Base-by-base conservation (phyloP, 1,284 basidiomycete species). In the Ustilago sp. region DNA sequence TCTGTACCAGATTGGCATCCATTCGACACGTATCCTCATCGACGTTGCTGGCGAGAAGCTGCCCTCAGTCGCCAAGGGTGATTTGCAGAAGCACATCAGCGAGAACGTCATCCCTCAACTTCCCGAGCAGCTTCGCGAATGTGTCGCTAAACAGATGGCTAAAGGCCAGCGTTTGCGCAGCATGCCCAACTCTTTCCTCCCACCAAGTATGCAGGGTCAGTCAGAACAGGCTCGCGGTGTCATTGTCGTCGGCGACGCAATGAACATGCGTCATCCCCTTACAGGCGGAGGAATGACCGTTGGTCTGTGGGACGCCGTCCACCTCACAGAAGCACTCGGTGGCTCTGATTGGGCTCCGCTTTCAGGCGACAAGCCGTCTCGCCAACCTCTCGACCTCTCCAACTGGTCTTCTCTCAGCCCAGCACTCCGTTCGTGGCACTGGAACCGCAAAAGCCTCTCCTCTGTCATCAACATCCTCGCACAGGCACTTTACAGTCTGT, bases 191-290 rank as follows among this genome's bases (percentile, higher is more conserved):
- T 93, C 93, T 0, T 98, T 94, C 89, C 89, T 99, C 3, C 94
- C 95, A 0, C 89, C 95, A 0, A 89, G 91, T 17, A 89, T 92
- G 83, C 97, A 98, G 85, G 93, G 93, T 12, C 62, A 92, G 79
- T 79, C 39, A 63, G 65, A 81, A 32, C 68, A 83, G 8, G 78
- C 91, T 71, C 88, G 91, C 61, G 95, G 95, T 23, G 91, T 92
- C 8, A 89, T 99, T 74, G 90, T 99, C 64, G 89, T 98, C 47
- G 97, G 97, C 5, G 97, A 99, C 86, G 92, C 96, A 1, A 96
- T 95, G 92, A 99, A 99, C 86, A 99, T 99, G 95, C 92, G 97
- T 1, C 97, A 99, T 87, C 96, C 97, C 0, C 89, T 99, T 12
- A 99, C 96, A 0, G 97, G 97, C 11, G 96, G 88, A 79, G 84